Percentiles rank a stretch among this genome's conserved stretches.
Evolutionary conservation across 768 basidiomycete genomes (phyloP).

Genomic region (Calocybe indica): DNA sequence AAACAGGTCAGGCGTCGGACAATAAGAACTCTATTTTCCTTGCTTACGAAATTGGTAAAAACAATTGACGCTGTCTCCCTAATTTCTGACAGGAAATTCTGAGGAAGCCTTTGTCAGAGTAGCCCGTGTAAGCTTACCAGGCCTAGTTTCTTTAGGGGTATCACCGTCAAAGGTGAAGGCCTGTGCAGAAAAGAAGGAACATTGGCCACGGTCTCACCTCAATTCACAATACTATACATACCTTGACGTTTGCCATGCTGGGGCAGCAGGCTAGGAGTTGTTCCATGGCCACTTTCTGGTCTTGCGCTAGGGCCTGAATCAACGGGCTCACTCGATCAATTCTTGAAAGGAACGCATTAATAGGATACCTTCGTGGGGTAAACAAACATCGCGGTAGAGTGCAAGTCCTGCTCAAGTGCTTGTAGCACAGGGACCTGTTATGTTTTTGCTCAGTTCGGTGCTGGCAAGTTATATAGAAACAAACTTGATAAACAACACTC

Average conservation of each 20-base stretch:
- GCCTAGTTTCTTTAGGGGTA: constrained; percentile 64
- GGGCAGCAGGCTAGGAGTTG: constrained; percentile 56
- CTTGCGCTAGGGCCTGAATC: constrained; percentile 78
- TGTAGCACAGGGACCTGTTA: constrained; percentile 63
- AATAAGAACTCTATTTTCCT: neutral
- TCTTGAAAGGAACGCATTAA: neutral
- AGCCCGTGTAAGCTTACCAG: constrained; percentile 30
- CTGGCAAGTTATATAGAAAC: neutral
- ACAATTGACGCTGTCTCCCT: constrained; percentile 73
- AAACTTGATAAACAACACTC: constrained; percentile 80
- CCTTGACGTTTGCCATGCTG: constrained; percentile 56
- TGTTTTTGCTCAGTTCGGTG: neutral
- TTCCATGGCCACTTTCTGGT: constrained; percentile 69
- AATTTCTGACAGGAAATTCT: constrained; percentile 37
- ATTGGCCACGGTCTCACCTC: neutral
- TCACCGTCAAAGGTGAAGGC: constrained; percentile 87
- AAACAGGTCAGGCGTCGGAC: constrained; percentile 2
- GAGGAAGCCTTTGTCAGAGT: neutral
- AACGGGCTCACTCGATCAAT: neutral
- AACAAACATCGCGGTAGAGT: constrained; percentile 72
- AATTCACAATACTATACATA: constrained; percentile 12
- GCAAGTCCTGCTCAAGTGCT: constrained; percentile 54
- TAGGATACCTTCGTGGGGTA: constrained; percentile 77
- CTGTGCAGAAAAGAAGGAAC: constrained; percentile 17
- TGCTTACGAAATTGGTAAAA: constrained; percentile 82